A percentile compares a stretch with the other conserved stretches of the same genome.
phyloP scores from a whole-genome alignment of 1,284 basidiomycete species.

The Ganoderma resinaceum region DNA sequence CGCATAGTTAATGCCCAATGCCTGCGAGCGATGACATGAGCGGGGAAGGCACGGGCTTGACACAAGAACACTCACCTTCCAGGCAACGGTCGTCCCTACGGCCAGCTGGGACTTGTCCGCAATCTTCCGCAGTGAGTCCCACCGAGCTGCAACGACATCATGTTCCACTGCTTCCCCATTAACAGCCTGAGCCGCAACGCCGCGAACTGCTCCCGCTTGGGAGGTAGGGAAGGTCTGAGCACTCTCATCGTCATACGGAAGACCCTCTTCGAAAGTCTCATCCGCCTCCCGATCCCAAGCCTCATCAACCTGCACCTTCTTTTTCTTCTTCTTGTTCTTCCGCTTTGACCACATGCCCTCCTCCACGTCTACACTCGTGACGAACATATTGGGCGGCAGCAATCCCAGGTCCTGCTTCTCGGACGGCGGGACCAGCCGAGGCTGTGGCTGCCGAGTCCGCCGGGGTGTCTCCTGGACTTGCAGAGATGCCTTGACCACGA shows the following conservation, averaged over 20 bases:
- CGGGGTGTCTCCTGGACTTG: constrained; percentile 56
- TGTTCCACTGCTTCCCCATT: constrained; percentile 43
- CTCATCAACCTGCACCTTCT: constrained; percentile 17
- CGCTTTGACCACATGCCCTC: constrained; percentile 43
- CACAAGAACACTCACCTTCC: constrained; percentile 53
- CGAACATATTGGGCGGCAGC: constrained; percentile 67
- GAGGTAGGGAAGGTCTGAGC: not conserved
- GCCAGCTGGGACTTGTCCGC: constrained; percentile 41
- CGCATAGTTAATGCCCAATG: constrained; percentile 56
- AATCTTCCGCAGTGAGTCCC: constrained; percentile 46
- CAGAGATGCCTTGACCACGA: constrained; percentile 14
- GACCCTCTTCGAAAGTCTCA: constrained; percentile 26
- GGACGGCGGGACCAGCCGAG: constrained; percentile 68
- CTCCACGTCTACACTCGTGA: constrained; percentile 74
- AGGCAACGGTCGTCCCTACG: constrained; percentile 50
- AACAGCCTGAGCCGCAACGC: not conserved
- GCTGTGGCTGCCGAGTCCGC: constrained; percentile 17
- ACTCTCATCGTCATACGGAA: constrained; percentile 34
- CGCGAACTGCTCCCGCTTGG: not conserved
- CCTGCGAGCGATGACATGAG: constrained; percentile 41
- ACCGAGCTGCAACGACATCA: constrained; percentile 47
- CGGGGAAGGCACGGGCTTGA: not conserved
- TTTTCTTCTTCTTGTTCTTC: constrained; percentile 32
- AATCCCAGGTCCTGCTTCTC: constrained; percentile 56
- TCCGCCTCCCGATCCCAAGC: constrained; percentile 20